phyloP scores from a whole-genome alignment of 129 eudicot genomes.

The Centella asiatica region DNA sequence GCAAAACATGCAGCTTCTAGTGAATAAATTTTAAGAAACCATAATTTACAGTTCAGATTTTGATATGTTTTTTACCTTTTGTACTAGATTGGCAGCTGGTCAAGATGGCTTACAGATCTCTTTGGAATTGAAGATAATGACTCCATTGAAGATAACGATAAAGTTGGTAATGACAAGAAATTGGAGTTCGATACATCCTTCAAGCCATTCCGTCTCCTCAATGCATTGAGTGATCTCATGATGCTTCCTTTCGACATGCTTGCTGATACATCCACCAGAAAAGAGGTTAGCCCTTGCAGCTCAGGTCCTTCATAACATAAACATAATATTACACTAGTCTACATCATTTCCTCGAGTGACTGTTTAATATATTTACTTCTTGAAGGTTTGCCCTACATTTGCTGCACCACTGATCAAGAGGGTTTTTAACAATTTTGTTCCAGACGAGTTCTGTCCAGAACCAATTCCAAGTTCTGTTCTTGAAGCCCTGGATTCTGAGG shows the following conservation, averaged over 20 bases:
- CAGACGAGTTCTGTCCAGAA: slow-evolving; percentile 60
- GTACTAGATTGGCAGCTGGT: slow-evolving; percentile 81
- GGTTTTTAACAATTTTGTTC: slow-evolving; percentile 41
- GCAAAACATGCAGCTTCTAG: not conserved
- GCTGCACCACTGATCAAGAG: slow-evolving; percentile 41
- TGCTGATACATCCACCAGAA: slow-evolving; percentile 61
- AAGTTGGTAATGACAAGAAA: slow-evolving; percentile 20
- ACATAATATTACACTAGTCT: slow-evolving; percentile 1
- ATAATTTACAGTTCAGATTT: not conserved
- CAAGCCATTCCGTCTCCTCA: slow-evolving; percentile 77
- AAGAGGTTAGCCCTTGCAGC: slow-evolving; percentile 45
- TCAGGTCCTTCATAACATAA: not conserved
- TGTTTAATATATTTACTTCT: slow-evolving; percentile 1
- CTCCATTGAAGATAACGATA: slow-evolving; percentile 30
- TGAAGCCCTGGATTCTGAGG: slow-evolving; percentile 61
- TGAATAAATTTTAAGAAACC: slow-evolving; percentile 4
- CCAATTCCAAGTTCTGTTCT: slow-evolving; percentile 43
- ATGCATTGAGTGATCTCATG: slow-evolving; percentile 92
- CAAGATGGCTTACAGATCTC: slow-evolving; percentile 84
- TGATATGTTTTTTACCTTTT: not conserved
- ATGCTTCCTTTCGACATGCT: slow-evolving; percentile 98
- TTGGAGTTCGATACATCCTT: slow-evolving; percentile 35
- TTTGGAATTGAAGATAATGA: slow-evolving; percentile 69
- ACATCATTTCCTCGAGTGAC: slow-evolving; percentile 1
- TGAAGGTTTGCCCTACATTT: slow-evolving; percentile 69